Conservation (phyloP, 345 rosid species). For the Hibiscus syriacus region DNA sequence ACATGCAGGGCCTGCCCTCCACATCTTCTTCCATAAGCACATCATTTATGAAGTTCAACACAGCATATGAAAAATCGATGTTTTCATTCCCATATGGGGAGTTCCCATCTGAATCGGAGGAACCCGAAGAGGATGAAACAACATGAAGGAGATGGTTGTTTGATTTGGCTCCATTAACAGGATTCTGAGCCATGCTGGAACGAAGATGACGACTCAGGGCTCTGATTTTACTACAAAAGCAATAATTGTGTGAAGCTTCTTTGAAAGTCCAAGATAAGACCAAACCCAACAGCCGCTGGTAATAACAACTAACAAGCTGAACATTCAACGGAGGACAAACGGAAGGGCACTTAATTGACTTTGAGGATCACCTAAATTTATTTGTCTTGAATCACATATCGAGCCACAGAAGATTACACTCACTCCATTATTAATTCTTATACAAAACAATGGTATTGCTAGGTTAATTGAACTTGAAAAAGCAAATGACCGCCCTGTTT, state of each 20-base stretch:
- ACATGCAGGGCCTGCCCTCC: constrained; percentile 42
- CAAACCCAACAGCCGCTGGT: neutral
- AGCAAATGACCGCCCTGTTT: neutral
- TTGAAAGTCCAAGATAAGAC: neutral
- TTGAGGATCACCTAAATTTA: neutral
- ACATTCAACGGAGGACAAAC: neutral
- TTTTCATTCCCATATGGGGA: constrained; percentile 21
- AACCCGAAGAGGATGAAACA: neutral
- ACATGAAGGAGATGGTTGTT: too few relatives aligned
- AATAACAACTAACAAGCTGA: neutral
- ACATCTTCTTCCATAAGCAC: constrained; percentile 52
- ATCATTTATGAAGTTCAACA: constrained; percentile 33
- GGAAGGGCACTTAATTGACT: neutral
- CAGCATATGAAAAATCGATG: neutral
- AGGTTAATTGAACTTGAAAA: neutral
- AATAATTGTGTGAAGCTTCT: neutral
- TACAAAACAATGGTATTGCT: neutral
- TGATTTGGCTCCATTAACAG: constrained; percentile 17
- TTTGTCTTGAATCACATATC: neutral
- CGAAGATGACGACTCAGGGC: neutral
- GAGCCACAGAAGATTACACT: neutral
- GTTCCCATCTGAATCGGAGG: constrained; percentile 25
- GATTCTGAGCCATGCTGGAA: constrained; percentile 16
- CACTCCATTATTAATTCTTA: neutral
- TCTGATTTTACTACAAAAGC: neutral